Percentiles rank a stretch among this genome's conserved stretches.
Evolutionary conservation across 1,284 basidiomycete genomes (phyloP).

Genomic region (Moniliella sp.): DNA sequence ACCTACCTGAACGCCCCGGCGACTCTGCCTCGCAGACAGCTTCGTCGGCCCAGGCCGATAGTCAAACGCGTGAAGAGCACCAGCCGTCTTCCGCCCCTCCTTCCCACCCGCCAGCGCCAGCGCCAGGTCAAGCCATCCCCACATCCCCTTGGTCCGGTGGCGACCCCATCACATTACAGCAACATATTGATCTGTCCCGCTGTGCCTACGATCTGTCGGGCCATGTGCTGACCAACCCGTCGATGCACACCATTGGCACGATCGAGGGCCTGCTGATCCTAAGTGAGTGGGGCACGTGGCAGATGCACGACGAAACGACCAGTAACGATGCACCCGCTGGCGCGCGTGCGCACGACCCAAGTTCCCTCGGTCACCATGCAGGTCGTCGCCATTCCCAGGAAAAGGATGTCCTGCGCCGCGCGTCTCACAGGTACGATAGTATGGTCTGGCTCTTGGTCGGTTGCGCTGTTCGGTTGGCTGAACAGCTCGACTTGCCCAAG

Average conservation of each 20-base stretch:
- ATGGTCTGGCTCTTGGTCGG: constrained; percentile 16
- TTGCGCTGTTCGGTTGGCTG: constrained; percentile 11
- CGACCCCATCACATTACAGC: constrained; percentile 11
- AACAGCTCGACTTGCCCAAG: constrained; percentile 9
- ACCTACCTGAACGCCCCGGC: too few relatives aligned
- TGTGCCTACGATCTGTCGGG: constrained; percentile 17
- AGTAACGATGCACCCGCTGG: not conserved
- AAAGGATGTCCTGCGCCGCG: constrained; percentile 3
- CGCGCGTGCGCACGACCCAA: constrained; percentile 2
- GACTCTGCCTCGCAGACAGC: too few relatives aligned
- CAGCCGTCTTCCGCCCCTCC: too few relatives aligned
- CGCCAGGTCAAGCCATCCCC: too few relatives aligned
- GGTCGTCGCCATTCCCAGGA: constrained; percentile 7
- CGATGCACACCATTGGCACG: constrained; percentile 13
- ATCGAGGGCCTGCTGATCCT: constrained; percentile 15
- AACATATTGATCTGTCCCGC: constrained; percentile 12
- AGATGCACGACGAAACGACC: constrained; percentile 8
- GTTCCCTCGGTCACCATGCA: constrained; percentile 3
- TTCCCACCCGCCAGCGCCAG: too few relatives aligned
- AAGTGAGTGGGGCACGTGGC: constrained; percentile 11
- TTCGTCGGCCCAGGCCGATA: too few relatives aligned
- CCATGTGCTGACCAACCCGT: constrained; percentile 10
- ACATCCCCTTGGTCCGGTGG: too few relatives aligned
- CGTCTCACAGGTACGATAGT: constrained; percentile 14
- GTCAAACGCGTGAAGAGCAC: too few relatives aligned